Evolutionary conservation across 257 asterid species (phyloP), one percentile per base, ranked within the genome.

Genomic region (Nicotiana knightiana): DNA sequence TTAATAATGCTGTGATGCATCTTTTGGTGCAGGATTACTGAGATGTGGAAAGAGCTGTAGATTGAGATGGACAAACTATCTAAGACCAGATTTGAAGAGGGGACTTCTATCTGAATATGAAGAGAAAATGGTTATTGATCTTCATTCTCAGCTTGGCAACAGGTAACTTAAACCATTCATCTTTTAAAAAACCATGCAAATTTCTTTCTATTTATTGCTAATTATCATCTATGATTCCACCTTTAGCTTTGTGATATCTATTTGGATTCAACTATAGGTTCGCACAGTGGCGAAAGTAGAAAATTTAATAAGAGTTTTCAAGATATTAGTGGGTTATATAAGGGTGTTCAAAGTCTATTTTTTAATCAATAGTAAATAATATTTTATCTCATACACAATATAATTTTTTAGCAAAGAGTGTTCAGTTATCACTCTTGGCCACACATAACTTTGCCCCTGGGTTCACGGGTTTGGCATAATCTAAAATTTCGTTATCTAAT

Each of bases 1-100:
- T 48, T 24, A 48, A 48, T 48, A 32, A 46, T 73, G 79, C 11
- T 12, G 24, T n/a, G 70, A 43, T 84, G 67, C 82, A 78, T 17
- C 32, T 28, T 30, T 75, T 86, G 35, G 81, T 83, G 77, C 85
- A 95, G 99, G 97, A 37, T 84, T 95, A 46, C 77, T 93, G 88
- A 90, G 99, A 83, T 95, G 99, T 83, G 98, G 99, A 68, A 95
- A 95, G 90, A 95, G 99, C 85, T 95, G 99, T 87, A 88, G 98
- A 86, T 82, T 95, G 88, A 92, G 99, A 86, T 95, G 99, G 99
- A 93, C 97, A 4, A 95, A 95, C 63, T 95, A 95, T 79, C 89
- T 95, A 3, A 89, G 99, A 81, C 99, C 99, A 68, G 99, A 92
- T 81, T 91, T 95, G 83, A 95, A 95, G 84, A 91, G 99, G 86